These are phyloP conservation scores for Aschersonia sp. DNA, from an alignment of 2,329 filamentous ascomycete species.

Conservation along the genomic window DNA sequence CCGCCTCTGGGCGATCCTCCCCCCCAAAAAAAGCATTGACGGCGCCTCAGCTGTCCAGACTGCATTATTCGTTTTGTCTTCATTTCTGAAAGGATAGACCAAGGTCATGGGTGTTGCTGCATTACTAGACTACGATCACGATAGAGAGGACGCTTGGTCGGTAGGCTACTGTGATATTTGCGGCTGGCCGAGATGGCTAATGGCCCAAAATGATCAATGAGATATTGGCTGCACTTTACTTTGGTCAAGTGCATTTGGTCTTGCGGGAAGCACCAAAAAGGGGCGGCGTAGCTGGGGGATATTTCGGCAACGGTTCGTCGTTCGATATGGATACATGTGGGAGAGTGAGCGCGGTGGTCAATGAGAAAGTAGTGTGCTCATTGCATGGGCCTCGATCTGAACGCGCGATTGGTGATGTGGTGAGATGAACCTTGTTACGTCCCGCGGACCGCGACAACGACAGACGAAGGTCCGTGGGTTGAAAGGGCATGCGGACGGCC, in stretches of 20 bases:
- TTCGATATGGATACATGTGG: no score
- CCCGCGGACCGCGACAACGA: no score
- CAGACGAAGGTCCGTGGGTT: not conserved
- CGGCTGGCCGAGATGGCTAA: constrained; percentile 17
- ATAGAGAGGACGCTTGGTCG: constrained; percentile 19
- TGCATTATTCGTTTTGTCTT: constrained; percentile 11
- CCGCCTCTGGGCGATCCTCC: not conserved
- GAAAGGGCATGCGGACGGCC: not conserved
- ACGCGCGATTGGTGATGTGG: no score
- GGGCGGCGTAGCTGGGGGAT: no score
- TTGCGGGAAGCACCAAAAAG: no score
- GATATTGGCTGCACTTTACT: constrained; percentile 10
- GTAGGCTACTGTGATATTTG: constrained; percentile 12
- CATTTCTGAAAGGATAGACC: constrained; percentile 15
- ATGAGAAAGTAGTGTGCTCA: no score
- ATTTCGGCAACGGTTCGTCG: no score
- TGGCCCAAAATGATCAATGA: constrained; percentile 16
- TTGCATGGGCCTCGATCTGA: no score
- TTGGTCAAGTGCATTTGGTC: not conserved
- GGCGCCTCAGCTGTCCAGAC: constrained; percentile 14
- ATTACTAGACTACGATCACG: constrained; percentile 24
- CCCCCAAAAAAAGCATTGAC: not conserved
- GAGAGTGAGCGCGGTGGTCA: no score
- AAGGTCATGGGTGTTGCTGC: constrained; percentile 19
- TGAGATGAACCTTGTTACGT: no score